Base-by-base conservation (phyloP, 257 asterid genomes). In the Nicotiana obtusifolia region DNA sequence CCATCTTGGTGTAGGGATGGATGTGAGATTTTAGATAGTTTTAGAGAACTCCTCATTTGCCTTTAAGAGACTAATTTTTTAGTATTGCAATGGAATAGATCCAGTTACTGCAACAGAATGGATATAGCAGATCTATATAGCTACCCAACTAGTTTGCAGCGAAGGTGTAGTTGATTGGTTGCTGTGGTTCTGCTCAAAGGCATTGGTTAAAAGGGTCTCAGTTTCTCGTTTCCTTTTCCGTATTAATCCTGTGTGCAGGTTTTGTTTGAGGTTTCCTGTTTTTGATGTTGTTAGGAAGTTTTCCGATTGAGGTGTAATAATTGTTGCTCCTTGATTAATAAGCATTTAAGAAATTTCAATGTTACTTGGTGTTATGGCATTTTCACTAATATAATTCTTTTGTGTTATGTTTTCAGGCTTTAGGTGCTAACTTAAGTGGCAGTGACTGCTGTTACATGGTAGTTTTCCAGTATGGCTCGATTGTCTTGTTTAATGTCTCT, bases 391-490 rank as follows among this genome's bases (percentile, higher is more conserved):
- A 82, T 68, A 60, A 53, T 76, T 56, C 49, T 56, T 76, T 86
- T 53, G 59, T 7, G 31, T 68, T 52, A 20, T 83, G 41, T 57
- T 56, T 75, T 66, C 93, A 95, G 99, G 93, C 86, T 78, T 82
- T 86, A 82, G 87, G 92, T 80, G 90, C 88, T 80, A 92, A 90
- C 85, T 82, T 92, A 85, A 86, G 90, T 35, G 98, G 92, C 80
- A 92, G 84, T 47, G 91, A 91, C 37, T 89, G 94, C 88, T 87
- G 95, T 87, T 92, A 87, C 87, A 88, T 94, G 97, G 95, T 95
- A 68, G 98, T 95, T 84, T 95, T 92, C 82, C 99, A 95, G 83
- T 95, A 95, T 67, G 99, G 99, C 37, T 95, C 99, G 7, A 90
- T 95, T 60, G 99, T 95, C 88, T 89, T 95, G 84, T 95, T 95